A percentile compares a stretch with the other conserved stretches of the same genome.
Conservation (phyloP, 164 flowering plant species). For the Vitis labrusca region DNA sequence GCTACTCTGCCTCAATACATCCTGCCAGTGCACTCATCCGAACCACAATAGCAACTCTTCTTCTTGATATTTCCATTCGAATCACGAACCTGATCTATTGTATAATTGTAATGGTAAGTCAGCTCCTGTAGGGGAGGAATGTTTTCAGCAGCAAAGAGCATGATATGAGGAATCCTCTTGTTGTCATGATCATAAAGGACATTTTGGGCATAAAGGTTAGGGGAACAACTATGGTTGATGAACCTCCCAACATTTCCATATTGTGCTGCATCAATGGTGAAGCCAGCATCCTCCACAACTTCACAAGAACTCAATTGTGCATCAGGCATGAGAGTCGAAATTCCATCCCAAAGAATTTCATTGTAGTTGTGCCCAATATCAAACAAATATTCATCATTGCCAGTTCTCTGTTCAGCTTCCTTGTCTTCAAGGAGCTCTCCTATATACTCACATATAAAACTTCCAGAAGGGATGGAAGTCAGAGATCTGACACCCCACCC, state of each 20-base stretch:
- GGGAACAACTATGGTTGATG: conserved; percentile 91
- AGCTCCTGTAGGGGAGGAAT: conserved; percentile 87
- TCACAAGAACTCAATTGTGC: conserved; percentile 26
- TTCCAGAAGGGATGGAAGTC: conserved; percentile 78
- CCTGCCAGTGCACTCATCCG: conserved; percentile 75
- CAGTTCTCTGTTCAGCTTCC: conserved; percentile 75
- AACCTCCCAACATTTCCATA: conserved; percentile 82
- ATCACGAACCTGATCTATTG: conserved; percentile 64
- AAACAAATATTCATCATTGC: conserved; percentile 83
- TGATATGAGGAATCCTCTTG: conserved; percentile 77
- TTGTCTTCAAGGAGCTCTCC: conserved; percentile 82
- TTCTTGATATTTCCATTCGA: conserved; percentile 63
- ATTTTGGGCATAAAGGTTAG: conserved; percentile 88
- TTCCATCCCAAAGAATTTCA: conserved; percentile 52
- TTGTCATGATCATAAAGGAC: conserved; percentile 85
- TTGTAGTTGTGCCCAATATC: conserved; percentile 74
- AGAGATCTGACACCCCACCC: conserved; percentile 93
- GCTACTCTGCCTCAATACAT: conserved; percentile 45
- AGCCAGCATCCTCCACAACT: conserved; percentile 50
- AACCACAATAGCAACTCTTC: conserved; percentile 83
- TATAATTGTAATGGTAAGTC: conserved; percentile 80
- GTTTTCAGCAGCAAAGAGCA: conserved; percentile 88
- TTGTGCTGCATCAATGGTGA: conserved; percentile 69
- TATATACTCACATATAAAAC: conserved; percentile 82
- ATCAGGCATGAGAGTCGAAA: conserved; percentile 38